Evolutionary conservation across 495 filamentous ascomycete species (phyloP).

Genomic region (Neurospora pannonica): DNA sequence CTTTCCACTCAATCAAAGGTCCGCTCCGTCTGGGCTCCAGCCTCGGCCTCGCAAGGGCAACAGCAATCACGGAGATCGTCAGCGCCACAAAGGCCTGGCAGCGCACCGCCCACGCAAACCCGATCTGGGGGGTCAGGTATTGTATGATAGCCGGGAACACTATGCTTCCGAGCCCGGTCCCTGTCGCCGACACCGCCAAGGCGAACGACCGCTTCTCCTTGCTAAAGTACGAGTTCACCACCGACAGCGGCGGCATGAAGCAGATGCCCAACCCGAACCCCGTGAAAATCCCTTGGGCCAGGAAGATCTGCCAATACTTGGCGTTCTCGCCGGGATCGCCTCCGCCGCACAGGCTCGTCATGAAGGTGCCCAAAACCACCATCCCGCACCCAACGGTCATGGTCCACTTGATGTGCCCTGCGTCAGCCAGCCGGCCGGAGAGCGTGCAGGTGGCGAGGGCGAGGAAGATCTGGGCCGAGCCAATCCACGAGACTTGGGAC

Average conservation of each 20-base stretch:
- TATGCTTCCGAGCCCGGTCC: constrained; percentile 35
- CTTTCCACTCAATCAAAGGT: constrained; percentile 31
- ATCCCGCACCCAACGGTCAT: constrained; percentile 24
- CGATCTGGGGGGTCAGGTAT: constrained; percentile 31
- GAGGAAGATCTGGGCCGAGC: constrained; percentile 36
- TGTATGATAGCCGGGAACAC: constrained; percentile 33
- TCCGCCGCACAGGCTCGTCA: constrained; percentile 28
- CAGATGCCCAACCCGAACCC: constrained; percentile 34
- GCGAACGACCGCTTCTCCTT: constrained; percentile 25
- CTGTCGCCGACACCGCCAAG: constrained; percentile 28
- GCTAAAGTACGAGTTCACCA: constrained; percentile 31
- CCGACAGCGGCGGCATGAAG: constrained; percentile 34
- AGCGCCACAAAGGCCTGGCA: constrained; percentile 32
- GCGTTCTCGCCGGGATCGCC: background rate
- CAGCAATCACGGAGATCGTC: constrained; percentile 19
- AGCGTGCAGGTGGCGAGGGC: constrained; percentile 28
- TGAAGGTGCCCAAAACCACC: constrained; percentile 32
- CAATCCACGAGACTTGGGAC: constrained; percentile 37
- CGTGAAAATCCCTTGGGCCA: constrained; percentile 32
- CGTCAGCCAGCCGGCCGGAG: constrained; percentile 34
- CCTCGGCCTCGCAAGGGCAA: constrained; percentile 24
- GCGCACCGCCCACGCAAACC: constrained; percentile 37
- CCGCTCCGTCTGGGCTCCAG: constrained; percentile 23
- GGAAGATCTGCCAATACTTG: constrained; percentile 36
- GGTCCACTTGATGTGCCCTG: constrained; percentile 30